Evolutionary conservation across 2,329 filamentous ascomycete genomes (phyloP), one percentile per base, ranked within the genome.

Genomic region (Trichoderma semiorbis): DNA sequence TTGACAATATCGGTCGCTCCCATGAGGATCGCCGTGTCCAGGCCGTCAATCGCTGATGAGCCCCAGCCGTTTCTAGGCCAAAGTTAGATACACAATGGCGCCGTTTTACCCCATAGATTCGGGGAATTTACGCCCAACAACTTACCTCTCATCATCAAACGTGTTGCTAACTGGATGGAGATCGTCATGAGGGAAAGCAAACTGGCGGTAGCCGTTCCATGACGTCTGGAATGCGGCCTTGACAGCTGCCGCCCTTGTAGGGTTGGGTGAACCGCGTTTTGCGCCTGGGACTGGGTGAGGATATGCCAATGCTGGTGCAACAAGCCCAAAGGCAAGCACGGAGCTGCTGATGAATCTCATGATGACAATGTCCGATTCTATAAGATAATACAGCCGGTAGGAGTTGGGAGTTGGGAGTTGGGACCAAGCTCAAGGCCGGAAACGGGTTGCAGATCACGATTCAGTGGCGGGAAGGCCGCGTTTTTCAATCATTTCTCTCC

Each of bases 1-100:
- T 90, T 83, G 16, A 96, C 90, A 28, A 93, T 89, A 18, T 90
- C 84, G 32, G 84, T 82, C 58, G 93, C 86, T 50, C 87, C 86
- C 92, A 97, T 95, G 28, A 97, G 81, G 63, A 95, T 84, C 8
- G 93, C 93, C 0, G 94, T 97, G 72, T 89, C 91, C 61, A 97
- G 84, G 2, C 93, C 92, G 79, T 97, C 94, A 16, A 96, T 87
- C 1, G 93, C 92, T 55, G 91, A 94, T 34, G 93, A 93, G 28
- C 93, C 94, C 94, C 94, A 97, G 69, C 89, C 91, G 77, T 95
- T 95, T 73, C 93, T 95, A 32, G 7, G 16, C 47, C 12, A n/a
- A 34, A 36, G 43, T 71, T 47, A 66, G 69, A 30, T n/a, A 55
- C 34, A 16, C 5, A 3, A 26, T 7, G 21, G 6, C n/a, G 28